Evolutionary conservation across 148 eudicot species (phyloP).

Genomic region (Rhododendron mucronatum): DNA sequence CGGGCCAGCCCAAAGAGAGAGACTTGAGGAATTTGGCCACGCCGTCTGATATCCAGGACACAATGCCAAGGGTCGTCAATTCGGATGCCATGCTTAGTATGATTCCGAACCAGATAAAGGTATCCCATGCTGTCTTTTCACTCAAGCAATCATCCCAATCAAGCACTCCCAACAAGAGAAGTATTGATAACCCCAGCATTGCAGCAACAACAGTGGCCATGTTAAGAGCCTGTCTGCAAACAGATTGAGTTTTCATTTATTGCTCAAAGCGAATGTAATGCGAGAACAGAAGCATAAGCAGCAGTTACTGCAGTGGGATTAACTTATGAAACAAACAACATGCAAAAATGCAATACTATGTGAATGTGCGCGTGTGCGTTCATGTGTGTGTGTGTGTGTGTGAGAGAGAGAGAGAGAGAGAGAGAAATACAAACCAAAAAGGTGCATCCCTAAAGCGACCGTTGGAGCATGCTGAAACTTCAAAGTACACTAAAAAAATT

Average conservation of each 20-base stretch:
- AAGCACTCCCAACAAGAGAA: conserved; percentile 71
- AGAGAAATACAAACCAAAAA: not conserved
- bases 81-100: conserved; percentile 93
- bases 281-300: not conserved
- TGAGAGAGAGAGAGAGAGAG: not conserved
- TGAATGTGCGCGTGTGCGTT: not conserved
- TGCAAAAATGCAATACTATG: not conserved
- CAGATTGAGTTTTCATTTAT: not conserved
- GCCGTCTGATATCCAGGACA: conserved; percentile 76
- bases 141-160: conserved; percentile 91
- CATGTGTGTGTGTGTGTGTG: not conserved
- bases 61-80: conserved; percentile 74
- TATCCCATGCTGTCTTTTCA: conserved; percentile 97
- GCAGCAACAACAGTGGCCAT: conserved; percentile 95
- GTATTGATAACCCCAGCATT: conserved; percentile 83
- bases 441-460: not conserved
- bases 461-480: not conserved
- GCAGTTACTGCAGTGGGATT: not conserved
- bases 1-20: conserved; percentile 78
- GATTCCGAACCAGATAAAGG: conserved; percentile 94
- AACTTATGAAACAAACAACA: not conserved
- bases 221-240: conserved; percentile 58
- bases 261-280: not conserved
- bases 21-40: conserved; percentile 59
- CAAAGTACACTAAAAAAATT: not conserved